These are phyloP conservation scores for Gaeumannomyces sp. DNA, from an alignment of 2,329 filamentous ascomycete genomes.

Conservation along the genomic window DNA sequence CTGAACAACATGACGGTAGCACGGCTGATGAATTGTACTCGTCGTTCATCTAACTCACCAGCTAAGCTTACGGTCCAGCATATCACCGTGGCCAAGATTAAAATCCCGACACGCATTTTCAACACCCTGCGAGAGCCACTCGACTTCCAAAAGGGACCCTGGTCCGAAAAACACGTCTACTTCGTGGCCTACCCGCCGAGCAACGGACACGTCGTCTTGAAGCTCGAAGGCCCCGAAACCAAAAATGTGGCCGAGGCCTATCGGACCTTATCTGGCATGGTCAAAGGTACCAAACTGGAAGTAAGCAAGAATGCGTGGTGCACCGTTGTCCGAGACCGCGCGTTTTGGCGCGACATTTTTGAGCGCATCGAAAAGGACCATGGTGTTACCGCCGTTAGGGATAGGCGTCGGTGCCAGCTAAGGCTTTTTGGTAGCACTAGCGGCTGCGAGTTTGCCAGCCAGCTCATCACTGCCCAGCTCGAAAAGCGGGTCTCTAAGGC, in stretches of 20 bases:
- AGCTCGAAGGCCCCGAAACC: conserved; percentile 29
- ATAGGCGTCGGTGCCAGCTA: conserved; percentile 24
- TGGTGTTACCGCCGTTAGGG: conserved; percentile 23
- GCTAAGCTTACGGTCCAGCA: conserved; percentile 29
- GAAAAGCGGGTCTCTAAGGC: background rate
- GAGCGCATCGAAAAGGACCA: conserved; percentile 16
- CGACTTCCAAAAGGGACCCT: conserved; percentile 19
- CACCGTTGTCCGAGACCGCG: conserved; percentile 13
- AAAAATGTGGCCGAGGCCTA: conserved; percentile 27
- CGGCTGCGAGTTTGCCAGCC: background rate
- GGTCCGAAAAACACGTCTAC: conserved; percentile 23
- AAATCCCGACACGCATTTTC: conserved; percentile 29
- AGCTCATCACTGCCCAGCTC: conserved; percentile 8
- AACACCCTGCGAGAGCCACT: conserved; percentile 24
- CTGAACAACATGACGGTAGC: conserved; percentile 25
- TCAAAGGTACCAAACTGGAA: conserved; percentile 27
- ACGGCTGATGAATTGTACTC: too few species aligned
- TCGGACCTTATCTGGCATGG: conserved; percentile 24
- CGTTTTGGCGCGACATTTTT: conserved; percentile 9
- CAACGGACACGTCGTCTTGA: conserved; percentile 27
- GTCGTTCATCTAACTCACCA: too few species aligned
- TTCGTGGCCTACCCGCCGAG: conserved; percentile 22
- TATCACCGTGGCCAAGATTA: conserved; percentile 31
- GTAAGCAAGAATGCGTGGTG: conserved; percentile 26
- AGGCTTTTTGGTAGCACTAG: conserved; percentile 21